A percentile compares a stretch with the other conserved stretches of the same genome.
Evolutionary conservation across 176 grass and related monocot species (phyloP).

Genomic region (Olyra latifolia): DNA sequence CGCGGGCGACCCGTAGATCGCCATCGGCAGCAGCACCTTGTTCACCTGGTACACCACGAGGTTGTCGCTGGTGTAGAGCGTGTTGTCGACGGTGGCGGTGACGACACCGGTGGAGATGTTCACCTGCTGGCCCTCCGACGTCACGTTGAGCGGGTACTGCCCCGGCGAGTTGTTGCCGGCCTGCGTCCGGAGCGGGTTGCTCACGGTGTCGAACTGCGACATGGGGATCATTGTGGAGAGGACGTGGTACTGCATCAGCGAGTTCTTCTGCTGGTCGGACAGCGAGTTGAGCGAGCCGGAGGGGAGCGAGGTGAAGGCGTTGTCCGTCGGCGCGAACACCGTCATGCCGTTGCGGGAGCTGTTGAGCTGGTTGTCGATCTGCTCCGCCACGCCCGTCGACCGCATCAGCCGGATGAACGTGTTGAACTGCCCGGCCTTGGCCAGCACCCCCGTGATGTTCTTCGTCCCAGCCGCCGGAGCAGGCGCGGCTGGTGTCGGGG

Average conservation of each 20-base stretch:
- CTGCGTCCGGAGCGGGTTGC: conserved; percentile 91
- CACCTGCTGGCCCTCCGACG: conserved; percentile 57
- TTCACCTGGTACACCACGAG: conserved; percentile 74
- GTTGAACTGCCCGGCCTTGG: conserved; percentile 82
- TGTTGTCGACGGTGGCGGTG: conserved; percentile 66
- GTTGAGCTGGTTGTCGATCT: conserved; percentile 96
- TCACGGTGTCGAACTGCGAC: conserved; percentile 81
- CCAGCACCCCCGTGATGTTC: conserved; percentile 83
- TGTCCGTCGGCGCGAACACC: conserved; percentile 91
- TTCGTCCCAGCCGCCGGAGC: conserved; percentile 43
- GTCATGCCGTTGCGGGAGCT: conserved; percentile 77
- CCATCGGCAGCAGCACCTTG: conserved; percentile 71
- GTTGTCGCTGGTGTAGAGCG: conserved; percentile 55
- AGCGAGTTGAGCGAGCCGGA: conserved; percentile 88
- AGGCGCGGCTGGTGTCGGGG: conserved; percentile 5
- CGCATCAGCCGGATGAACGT: conserved; percentile 71
- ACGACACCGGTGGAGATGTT: conserved; percentile 89
- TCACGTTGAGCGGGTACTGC: conserved; percentile 78
- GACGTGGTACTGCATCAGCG: conserved; percentile 85
- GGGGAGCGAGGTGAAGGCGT: conserved; percentile 77
- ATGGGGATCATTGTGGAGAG: conserved; percentile 46
- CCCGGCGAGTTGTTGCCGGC: conserved; percentile 60
- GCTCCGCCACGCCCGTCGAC: conserved; percentile 56
- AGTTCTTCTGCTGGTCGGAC: conserved; percentile 71
- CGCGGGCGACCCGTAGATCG: conserved; percentile 50